Percentiles rank a stretch among this genome's conserved stretches.
These are phyloP conservation scores for Carex scoparia DNA, from an alignment of 176 grass and related monocot genomes.

Conservation along the genomic window DNA sequence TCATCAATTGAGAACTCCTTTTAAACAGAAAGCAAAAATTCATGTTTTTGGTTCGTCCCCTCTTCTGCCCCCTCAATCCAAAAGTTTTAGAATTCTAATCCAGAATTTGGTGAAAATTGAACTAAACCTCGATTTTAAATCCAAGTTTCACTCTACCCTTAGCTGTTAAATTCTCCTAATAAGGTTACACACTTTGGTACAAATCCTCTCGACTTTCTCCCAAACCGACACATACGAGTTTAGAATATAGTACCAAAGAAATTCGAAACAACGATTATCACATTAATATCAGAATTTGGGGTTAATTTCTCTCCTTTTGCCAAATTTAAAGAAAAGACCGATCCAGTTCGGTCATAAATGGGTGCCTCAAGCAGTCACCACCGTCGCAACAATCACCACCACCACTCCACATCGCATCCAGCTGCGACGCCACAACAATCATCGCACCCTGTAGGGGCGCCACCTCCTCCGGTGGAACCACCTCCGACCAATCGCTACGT, in stretches of 20 bases:
- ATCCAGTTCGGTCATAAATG: not conserved
- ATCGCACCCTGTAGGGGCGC: slow-evolving; percentile 31
- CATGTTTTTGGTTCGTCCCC: slow-evolving; percentile 5
- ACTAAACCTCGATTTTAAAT: not conserved
- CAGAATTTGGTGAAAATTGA: not conserved
- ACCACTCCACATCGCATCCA: slow-evolving; percentile 38
- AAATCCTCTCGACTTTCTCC: not conserved
- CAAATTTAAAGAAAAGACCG: slow-evolving; percentile 13
- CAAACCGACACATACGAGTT: not conserved
- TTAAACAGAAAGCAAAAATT: slow-evolving; percentile 24
- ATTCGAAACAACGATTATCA: not conserved
- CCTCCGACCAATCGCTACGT: slow-evolving; percentile 70
- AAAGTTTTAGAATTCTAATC: slow-evolving; percentile 6
- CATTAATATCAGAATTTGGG: not conserved
- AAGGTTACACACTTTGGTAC: not conserved
- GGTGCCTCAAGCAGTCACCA: slow-evolving; percentile 58
- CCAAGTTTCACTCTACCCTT: not conserved
- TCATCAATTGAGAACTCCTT: slow-evolving; percentile 9
- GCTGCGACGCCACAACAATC: slow-evolving; percentile 27
- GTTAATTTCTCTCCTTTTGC: not conserved
- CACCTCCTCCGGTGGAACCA: slow-evolving; percentile 12
- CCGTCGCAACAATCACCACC: slow-evolving; percentile 48
- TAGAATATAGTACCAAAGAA: not conserved
- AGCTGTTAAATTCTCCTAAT: not conserved
- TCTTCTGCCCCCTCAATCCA: not conserved